Evolutionary conservation across 768 basidiomycete genomes (phyloP).

Genomic region (Leucocoprinus sp.): DNA sequence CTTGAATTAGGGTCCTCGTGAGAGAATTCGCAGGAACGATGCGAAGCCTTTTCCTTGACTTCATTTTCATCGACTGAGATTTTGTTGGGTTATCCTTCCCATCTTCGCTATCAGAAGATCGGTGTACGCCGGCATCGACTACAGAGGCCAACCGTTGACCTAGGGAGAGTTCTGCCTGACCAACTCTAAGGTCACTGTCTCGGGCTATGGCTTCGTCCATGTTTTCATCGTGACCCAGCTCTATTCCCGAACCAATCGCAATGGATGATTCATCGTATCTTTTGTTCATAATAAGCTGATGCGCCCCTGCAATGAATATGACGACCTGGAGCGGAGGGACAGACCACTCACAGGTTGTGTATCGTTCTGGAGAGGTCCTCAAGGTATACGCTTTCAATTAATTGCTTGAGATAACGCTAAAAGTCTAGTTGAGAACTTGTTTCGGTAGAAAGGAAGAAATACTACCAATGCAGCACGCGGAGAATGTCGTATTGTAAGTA

Average conservation of each 20-base stretch:
- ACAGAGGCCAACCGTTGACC: slow-evolving; percentile 83
- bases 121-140: slow-evolving; percentile 39
- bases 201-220: slow-evolving; percentile 38
- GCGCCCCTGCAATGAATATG: background rate
- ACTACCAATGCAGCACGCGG: too few relatives aligned
- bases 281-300: slow-evolving; percentile 42
- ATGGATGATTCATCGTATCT: slow-evolving; percentile 63
- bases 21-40: slow-evolving; percentile 75
- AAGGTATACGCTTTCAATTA: slow-evolving; percentile 41
- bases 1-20: slow-evolving; percentile 91
- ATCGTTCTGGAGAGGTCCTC: slow-evolving; percentile 25
- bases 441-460: background rate
- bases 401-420: slow-evolving; percentile 51
- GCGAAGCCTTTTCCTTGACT: slow-evolving; percentile 24
- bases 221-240: slow-evolving; percentile 52
- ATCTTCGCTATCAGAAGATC: slow-evolving; percentile 40
- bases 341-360: slow-evolving; percentile 12
- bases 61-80: slow-evolving; percentile 26
- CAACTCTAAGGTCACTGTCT: slow-evolving; percentile 67
- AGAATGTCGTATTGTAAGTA: too few relatives aligned
- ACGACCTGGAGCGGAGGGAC: background rate
- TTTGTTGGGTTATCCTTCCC: slow-evolving; percentile 21
- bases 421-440: slow-evolving; percentile 11
- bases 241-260: slow-evolving; percentile 59
- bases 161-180: slow-evolving; percentile 85